Conservation (phyloP, 176 grass and related monocot genomes). For the Leersia perrieri region DNA sequence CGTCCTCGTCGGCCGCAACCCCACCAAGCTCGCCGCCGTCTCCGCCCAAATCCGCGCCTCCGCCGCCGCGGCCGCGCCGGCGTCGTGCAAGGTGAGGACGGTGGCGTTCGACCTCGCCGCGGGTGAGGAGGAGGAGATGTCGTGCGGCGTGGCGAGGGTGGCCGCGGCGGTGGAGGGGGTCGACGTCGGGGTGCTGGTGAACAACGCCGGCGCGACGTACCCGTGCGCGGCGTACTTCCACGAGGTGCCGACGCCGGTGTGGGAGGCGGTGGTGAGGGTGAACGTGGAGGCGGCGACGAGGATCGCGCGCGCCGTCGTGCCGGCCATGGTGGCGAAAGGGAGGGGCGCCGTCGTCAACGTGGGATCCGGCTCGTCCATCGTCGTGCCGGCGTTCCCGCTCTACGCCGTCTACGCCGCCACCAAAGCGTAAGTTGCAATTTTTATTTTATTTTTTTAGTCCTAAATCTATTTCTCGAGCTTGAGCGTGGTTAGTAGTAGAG, state of each 20-base stretch:
- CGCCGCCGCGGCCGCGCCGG: not conserved
- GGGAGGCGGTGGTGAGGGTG: conserved; percentile 49
- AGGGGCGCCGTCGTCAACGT: conserved; percentile 60
- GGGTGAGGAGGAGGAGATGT: conserved; percentile 12
- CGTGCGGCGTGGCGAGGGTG: conserved; percentile 9
- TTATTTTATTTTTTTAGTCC: not conserved
- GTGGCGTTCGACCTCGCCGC: conserved; percentile 51
- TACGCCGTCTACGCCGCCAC: conserved; percentile 55
- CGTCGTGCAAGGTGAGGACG: conserved; percentile 35
- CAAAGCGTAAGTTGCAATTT: conserved; percentile 46
- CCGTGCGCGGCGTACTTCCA: conserved; percentile 60
- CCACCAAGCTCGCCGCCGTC: conserved; percentile 48
- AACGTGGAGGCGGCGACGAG: conserved; percentile 51
- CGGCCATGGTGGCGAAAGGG: conserved; percentile 34
- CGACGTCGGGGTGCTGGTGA: conserved; percentile 59
- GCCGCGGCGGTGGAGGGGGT: conserved; percentile 25
- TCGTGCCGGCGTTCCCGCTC: conserved; percentile 59
- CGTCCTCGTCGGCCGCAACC: conserved; percentile 62
- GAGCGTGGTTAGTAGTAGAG: too few species aligned
- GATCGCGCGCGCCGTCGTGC: conserved; percentile 49
- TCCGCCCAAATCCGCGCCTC: not conserved
- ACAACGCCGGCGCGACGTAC: conserved; percentile 66
- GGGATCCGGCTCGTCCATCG: conserved; percentile 41
- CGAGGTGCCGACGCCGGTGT: conserved; percentile 31
- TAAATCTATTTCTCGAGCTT: not conserved